Evolutionary conservation across 192 early-diverging fungal species (phyloP).

Genomic region (Umbelopsis vinacea): DNA sequence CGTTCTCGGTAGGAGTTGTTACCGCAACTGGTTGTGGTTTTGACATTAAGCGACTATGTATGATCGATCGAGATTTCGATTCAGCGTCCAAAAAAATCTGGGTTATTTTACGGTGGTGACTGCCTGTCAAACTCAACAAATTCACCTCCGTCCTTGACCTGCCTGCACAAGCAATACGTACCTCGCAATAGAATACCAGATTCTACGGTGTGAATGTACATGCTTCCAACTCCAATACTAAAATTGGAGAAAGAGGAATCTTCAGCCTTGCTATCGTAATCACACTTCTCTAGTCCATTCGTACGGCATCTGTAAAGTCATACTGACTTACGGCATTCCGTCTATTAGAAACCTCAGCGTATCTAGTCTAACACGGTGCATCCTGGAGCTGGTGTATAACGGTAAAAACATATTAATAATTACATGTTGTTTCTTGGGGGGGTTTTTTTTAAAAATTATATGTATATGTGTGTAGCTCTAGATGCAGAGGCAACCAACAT

Average conservation of each 20-base stretch:
- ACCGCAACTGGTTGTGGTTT: conserved; percentile 48
- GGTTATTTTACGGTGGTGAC: background rate
- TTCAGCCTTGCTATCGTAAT: conserved; percentile 9
- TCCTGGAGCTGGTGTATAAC: conserved; percentile 67
- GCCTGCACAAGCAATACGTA: background rate
- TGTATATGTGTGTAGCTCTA: conserved; percentile 42
- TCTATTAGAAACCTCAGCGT: conserved; percentile 11
- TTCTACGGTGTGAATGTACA: background rate
- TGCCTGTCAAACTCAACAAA: background rate
- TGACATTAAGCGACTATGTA: conserved; percentile 21
- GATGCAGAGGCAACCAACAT: conserved; percentile 61
- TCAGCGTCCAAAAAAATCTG: background rate
- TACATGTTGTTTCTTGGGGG: background rate
- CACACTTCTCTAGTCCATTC: too few species aligned
- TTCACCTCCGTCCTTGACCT: background rate
- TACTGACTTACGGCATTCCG: background rate
- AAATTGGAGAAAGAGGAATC: background rate
- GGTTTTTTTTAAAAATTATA: too few species aligned
- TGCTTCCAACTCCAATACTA: background rate
- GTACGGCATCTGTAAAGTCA: background rate
- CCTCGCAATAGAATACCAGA: background rate
- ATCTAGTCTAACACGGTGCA: conserved; percentile 52
- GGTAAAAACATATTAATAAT: conserved; percentile 27
- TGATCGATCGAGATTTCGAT: background rate
- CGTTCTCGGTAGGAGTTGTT: conserved; percentile 34